These are phyloP conservation scores for Neofusicoccum parvum DNA, from an alignment of 2,329 filamentous ascomycete genomes.

Conservation along the genomic window DNA sequence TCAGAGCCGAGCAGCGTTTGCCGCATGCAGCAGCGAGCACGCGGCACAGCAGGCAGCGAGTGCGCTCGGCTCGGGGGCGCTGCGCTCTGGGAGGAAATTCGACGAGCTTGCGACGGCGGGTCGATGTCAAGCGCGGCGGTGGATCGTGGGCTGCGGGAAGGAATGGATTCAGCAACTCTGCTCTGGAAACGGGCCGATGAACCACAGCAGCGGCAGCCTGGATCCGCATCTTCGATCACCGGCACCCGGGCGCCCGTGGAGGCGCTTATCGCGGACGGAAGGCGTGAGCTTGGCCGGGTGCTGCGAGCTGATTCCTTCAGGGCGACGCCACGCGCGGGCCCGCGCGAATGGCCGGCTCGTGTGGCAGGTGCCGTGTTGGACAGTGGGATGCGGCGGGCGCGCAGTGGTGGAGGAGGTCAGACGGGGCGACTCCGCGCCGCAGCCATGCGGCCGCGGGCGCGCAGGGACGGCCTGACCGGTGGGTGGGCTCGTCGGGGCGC, in stretches of 20 bases:
- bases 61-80: too few species aligned
- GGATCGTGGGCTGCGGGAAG: slow-evolving; percentile 3
- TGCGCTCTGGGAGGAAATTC: too few species aligned
- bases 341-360: background rate
- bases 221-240: too few species aligned
- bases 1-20: background rate
- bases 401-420: background rate
- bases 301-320: background rate
- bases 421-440: background rate
- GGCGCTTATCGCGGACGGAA: slow-evolving; percentile 3
- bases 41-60: background rate
- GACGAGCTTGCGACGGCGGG: background rate
- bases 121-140: background rate
- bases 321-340: background rate
- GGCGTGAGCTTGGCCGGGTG: background rate
- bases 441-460: background rate
- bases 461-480: slow-evolving; percentile 2
- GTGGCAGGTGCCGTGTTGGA: background rate
- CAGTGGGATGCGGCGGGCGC: background rate
- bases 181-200: slow-evolving; percentile 9
- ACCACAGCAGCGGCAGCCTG: background rate
- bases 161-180: slow-evolving; percentile 9
- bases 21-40: background rate
- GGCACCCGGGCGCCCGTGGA: background rate
- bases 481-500: background rate